phyloP scores from a whole-genome alignment of 108 stramenopile species.

The Poteriospumella lacustris region DNA sequence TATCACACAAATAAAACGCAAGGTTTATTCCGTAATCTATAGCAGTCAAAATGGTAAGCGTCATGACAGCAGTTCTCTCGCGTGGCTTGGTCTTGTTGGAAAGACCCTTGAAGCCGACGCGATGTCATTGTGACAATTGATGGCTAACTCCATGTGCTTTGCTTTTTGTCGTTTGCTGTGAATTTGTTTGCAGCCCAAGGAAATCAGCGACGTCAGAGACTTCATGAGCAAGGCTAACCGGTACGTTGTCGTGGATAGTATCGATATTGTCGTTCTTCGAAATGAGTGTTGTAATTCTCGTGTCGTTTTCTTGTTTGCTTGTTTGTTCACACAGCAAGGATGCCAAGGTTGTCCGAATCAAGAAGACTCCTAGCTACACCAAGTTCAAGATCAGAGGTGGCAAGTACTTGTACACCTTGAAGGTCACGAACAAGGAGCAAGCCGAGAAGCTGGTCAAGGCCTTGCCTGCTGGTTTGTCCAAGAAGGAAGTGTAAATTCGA shows the following conservation, averaged over 20 bases:
- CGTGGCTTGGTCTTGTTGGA: too few species aligned
- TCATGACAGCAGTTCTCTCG: too few species aligned
- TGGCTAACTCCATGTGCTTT: too few species aligned
- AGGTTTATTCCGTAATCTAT: too few species aligned
- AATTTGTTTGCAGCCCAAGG: constrained; percentile 3
- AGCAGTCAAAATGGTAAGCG: too few species aligned
- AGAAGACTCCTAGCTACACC: constrained; percentile 67
- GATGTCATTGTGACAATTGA: too few species aligned
- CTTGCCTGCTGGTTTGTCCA: constrained; percentile 83
- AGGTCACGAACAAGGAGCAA: constrained; percentile 87
- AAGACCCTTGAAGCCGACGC: too few species aligned
- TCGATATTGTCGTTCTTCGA: neutral
- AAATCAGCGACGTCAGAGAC: constrained; percentile 18
- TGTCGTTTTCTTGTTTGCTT: neutral
- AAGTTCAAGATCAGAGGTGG: constrained; percentile 99
- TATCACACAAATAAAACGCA: too few species aligned
- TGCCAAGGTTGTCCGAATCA: constrained; percentile 95
- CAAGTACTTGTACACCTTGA: constrained; percentile 84
- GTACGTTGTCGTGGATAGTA: neutral
- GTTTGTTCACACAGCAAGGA: constrained; percentile 49
- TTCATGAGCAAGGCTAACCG: constrained; percentile 2
- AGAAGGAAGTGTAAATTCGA: constrained; percentile 62
- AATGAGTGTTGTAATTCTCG: neutral
- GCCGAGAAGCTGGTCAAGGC: constrained; percentile 96
- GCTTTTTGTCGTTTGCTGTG: neutral